These are phyloP conservation scores for Psilocybe sp. DNA, from an alignment of 768 basidiomycete genomes.

Conservation along the genomic window DNA sequence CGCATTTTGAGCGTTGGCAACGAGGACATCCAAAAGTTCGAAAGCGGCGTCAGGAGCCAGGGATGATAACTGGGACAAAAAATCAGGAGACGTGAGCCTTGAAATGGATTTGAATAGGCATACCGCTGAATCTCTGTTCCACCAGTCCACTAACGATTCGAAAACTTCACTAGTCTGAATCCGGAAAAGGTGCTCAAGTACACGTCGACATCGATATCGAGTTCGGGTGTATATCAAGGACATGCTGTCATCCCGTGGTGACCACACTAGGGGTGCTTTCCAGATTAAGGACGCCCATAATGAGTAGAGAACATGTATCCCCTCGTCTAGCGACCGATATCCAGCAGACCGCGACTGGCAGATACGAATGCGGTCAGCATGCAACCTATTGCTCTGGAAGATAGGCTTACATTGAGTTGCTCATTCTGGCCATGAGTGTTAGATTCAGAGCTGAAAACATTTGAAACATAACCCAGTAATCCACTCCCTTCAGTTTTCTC, in stretches of 20 bases:
- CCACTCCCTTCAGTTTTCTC: constrained; percentile 67
- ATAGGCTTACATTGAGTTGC: constrained; percentile 49
- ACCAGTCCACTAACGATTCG: constrained; percentile 80
- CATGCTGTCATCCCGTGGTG: constrained; percentile 66
- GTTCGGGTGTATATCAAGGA: constrained; percentile 66
- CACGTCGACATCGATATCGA: constrained; percentile 68
- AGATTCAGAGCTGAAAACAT: constrained; percentile 82
- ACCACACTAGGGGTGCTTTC: constrained; percentile 41
- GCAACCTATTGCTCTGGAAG: not conserved
- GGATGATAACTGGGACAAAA: constrained; percentile 29
- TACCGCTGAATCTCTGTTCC: constrained; percentile 59
- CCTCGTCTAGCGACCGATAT: constrained; percentile 75
- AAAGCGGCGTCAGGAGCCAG: constrained; percentile 56
- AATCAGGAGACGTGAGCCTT: not conserved
- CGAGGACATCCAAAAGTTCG: constrained; percentile 79
- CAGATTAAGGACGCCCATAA: constrained; percentile 67
- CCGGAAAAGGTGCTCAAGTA: constrained; percentile 84
- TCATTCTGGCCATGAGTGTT: constrained; percentile 45
- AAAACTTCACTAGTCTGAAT: constrained; percentile 78
- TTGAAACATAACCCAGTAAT: constrained; percentile 86
- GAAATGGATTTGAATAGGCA: constrained; percentile 18
- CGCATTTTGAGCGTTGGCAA: constrained; percentile 80
- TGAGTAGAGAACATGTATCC: constrained; percentile 72
- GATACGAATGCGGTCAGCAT: not conserved
- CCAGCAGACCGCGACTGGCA: constrained; percentile 69